phyloP scores from a whole-genome alignment of 495 filamentous ascomycete genomes.

The Tuber borchii region DNA sequence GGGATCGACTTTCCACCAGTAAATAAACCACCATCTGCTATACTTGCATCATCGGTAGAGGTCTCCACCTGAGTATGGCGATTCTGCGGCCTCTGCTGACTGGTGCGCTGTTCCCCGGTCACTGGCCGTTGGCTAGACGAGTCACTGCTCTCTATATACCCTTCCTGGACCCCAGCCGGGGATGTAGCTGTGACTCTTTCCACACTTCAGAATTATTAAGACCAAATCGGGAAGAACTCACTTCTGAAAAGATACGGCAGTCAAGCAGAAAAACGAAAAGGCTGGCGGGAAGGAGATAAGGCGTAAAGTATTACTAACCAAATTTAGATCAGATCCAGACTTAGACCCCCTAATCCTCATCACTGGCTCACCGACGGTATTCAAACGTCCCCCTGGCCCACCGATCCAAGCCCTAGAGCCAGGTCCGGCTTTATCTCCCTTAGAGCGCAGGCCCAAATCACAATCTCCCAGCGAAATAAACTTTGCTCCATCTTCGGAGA shows the following conservation, averaged over 20 bases:
- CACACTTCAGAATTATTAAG: not conserved
- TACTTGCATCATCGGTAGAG: no score
- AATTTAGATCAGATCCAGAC: not conserved
- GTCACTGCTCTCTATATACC: not conserved
- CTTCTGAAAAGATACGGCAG: accelerated
- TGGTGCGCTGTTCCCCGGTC: not conserved
- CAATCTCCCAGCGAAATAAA: not conserved
- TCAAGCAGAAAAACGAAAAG: not conserved
- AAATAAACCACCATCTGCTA: no score
- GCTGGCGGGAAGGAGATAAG: not conserved
- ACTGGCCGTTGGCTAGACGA: not conserved
- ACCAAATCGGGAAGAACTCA: not conserved
- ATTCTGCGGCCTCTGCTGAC: not conserved
- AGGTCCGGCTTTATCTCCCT: not conserved
- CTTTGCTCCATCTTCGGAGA: not conserved
- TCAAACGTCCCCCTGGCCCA: not conserved
- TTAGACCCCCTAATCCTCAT: not conserved
- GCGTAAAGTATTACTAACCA: not conserved
- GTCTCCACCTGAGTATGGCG: no score
- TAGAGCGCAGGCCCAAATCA: not conserved
- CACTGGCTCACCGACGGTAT: accelerated
- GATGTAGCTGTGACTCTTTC: not conserved
- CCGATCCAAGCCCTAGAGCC: not conserved
- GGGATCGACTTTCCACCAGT: no score
- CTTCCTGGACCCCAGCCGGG: not conserved